Evolutionary conservation across 1,139 yeast species (phyloP), one percentile per base, ranked within the genome.

Genomic region (Saccharomyces hybrid): DNA sequence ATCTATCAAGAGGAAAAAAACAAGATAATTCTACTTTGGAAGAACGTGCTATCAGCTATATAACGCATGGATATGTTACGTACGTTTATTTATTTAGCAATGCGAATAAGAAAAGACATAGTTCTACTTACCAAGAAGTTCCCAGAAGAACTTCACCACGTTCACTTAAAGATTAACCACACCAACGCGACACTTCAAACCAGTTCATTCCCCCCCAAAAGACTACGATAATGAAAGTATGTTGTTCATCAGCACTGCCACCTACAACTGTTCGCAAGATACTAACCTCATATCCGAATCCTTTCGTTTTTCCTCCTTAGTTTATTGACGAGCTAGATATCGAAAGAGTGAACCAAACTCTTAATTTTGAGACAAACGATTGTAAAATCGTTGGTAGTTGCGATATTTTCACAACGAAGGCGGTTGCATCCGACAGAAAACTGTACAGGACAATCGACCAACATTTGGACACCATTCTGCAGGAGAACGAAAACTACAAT

Each of bases 401-500:
- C 68, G 99, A 93, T 67, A 77, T 93, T 50, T 93, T 89, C 69
- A 88, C 98, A 1, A 93, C 99, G 1, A 93, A 93, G 67, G 91
- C 97, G 1, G 89, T 91, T 42, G 89, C 93, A 1, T 79, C 93
- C 1, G 99, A 93, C 70, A 79, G 90, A 64, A 91, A 91, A 70
- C 78, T 93, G 38, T 89, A 87, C 75, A 88, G 89, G 70, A 83
- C 93, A 0, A 83, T 93, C 52, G 98, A 90, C 69, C 84, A 86
- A 62, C 95, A 88, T 64, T 77, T 87, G 56, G 86, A 84, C 59
- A 83, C 82, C 50, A 74, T 84, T 48, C 71, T 84, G 53, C 85
- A 83, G 61, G 88, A 82, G 62, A 70, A 68, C 52, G 72, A 67
- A 56, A 63, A 66, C 19, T 66, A 64, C 51, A 66, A 66, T 44